Base-by-base conservation (phyloP, 2,329 filamentous ascomycete genomes). In the Colletotrichum tabaci region DNA sequence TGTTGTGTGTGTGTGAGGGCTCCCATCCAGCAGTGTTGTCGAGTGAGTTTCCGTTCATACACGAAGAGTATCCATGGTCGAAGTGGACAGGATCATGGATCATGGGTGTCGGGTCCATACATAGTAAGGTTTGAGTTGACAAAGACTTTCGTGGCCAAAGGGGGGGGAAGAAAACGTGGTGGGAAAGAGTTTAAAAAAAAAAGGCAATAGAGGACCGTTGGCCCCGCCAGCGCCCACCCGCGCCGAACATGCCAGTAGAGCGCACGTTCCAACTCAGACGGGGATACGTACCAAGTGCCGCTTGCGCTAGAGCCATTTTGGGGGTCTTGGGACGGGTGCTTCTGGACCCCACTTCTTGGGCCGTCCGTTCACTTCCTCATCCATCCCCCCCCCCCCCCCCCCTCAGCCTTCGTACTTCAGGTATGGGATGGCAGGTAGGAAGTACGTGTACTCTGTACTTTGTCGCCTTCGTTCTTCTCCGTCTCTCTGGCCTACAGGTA, bases 221-320 rank as follows among this genome's bases (percentile, higher is more conserved):
- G 35, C 64, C 56, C 65, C 50, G 44, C 21, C 23, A 9, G 8
- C 30, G 30, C 61, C 40, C 23, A 35, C 23, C 47, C 53, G 26
- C n/a, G 44, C 18, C 38, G 18, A 18, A n/a, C 16, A 35, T 35
- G 30, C 21, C 42, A 50, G 18, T 56, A 35, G 3, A 44, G 30
- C 38, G 68, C 65, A 60, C 57, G 52, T 55, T 56, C 66, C 69
- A 68, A 26, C 46, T 56, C 46, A 68, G 60, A 46, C 58, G 65
- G 52, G 49, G n/a, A 9, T 63, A 63, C 57, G 67, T 61, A 67
- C 23, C 60, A 10, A 23, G 46, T 40, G 30, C 60, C 30, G 50
- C 30, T 55, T 6, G 35, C 65, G 69, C 69, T 69, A 69, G 40
- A 23, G 23, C 65, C 58, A 38, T 40, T 26, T 38, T 21, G 16